A percentile compares a stretch with the other conserved stretches of the same genome.
These are phyloP conservation scores for Babesia divergens DNA, from an alignment of 169 alveolate genomes.

Conservation along the genomic window DNA sequence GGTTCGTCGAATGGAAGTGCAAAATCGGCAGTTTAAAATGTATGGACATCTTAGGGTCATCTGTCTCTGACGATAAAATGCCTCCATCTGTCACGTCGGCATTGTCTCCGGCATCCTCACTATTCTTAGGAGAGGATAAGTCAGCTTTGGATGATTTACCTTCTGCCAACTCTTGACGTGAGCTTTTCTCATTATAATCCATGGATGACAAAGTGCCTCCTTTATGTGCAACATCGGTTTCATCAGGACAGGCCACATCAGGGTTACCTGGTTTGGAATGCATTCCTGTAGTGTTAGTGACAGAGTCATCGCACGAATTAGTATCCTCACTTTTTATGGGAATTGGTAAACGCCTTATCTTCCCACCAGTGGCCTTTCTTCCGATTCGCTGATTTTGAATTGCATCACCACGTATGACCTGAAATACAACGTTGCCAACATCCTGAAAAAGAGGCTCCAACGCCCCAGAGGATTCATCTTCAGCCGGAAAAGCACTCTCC, in stretches of 20 bases:
- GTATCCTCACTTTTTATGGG: conserved; percentile 18
- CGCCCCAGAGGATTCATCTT: too few species aligned
- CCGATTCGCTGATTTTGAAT: conserved; percentile 32
- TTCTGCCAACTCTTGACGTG: too few species aligned
- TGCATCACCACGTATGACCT: conserved; percentile 14
- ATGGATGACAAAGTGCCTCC: too few species aligned
- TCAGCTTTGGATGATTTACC: too few species aligned
- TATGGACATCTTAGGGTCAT: conserved; percentile 14
- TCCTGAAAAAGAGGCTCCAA: background rate
- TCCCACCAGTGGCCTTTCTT: conserved; percentile 42
- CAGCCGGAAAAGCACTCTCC: too few species aligned
- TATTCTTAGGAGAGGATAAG: too few species aligned
- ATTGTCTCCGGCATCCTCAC: background rate
- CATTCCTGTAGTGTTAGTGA: too few species aligned
- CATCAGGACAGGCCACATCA: too few species aligned
- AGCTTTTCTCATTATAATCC: too few species aligned
- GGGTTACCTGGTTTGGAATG: too few species aligned
- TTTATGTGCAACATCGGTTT: too few species aligned
- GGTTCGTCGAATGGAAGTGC: conserved; percentile 32
- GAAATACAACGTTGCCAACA: conserved; percentile 9
- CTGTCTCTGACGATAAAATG: too few species aligned
- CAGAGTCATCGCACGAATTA: background rate
- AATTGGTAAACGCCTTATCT: conserved; percentile 51
- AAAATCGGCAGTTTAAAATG: conserved; percentile 52
- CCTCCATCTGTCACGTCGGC: background rate